A percentile compares a stretch with the other conserved stretches of the same genome.
These are phyloP conservation scores for Colletotrichum sp. DNA, from an alignment of 2,329 filamentous ascomycete species.

Conservation along the genomic window DNA sequence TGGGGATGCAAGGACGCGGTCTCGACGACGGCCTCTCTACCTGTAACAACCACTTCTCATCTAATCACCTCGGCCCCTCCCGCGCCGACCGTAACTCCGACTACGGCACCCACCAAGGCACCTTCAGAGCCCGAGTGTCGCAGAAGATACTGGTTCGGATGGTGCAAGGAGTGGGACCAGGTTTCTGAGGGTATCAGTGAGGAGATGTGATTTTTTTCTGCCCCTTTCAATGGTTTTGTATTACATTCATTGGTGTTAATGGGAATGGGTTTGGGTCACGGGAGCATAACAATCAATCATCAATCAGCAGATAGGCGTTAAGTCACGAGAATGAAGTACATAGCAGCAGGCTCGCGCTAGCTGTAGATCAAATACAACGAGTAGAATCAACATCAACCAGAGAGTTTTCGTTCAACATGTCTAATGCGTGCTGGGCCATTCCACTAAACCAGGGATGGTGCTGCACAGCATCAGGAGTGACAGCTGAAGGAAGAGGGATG, in stretches of 20 bases:
- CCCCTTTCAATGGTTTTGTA: background rate
- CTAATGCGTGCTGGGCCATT: background rate
- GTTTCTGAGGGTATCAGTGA: background rate
- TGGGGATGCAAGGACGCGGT: constrained; percentile 58
- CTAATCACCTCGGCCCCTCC: constrained; percentile 36
- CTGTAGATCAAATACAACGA: background rate
- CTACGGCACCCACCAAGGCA: constrained; percentile 27
- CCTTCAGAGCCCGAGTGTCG: constrained; percentile 36
- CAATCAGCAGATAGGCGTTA: background rate
- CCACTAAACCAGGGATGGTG: background rate
- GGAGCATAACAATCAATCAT: background rate
- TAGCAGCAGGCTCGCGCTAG: background rate
- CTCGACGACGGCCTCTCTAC: constrained; percentile 27
- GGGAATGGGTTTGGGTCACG: background rate
- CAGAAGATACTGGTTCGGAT: constrained; percentile 44
- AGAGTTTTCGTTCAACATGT: background rate
- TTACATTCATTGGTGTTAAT: background rate
- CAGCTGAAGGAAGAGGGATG: background rate
- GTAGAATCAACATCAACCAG: background rate
- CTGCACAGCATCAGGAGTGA: background rate
- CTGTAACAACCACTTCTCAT: constrained; percentile 24
- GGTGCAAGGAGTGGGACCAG: constrained; percentile 42
- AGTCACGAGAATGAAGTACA: background rate
- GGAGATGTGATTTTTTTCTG: constrained; percentile 13
- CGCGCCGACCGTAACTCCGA: constrained; percentile 32